Percentiles rank a stretch among this genome's conserved stretches.
These are phyloP conservation scores for Alternaria sp. DNA, from an alignment of 2,329 filamentous ascomycete species.

Conservation along the genomic window DNA sequence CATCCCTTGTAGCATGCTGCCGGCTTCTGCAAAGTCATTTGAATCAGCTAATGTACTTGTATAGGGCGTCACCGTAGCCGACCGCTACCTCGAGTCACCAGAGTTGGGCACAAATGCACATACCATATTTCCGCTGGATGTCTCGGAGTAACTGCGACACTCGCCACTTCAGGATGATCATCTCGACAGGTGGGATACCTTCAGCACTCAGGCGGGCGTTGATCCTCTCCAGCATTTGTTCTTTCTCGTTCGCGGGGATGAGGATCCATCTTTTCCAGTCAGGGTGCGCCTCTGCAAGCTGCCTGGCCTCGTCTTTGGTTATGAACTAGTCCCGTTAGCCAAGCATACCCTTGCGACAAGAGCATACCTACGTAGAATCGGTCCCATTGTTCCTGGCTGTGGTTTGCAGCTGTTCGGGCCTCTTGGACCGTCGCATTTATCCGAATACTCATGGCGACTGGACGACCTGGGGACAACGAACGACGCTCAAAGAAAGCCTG, in stretches of 20 bases:
- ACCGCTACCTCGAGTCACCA: conserved; percentile 25
- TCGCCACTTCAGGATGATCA: conserved; percentile 49
- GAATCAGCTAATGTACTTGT: conserved; percentile 39
- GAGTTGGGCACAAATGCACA: conserved; percentile 29
- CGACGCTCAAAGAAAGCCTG: conserved; percentile 28
- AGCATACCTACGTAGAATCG: conserved; percentile 45
- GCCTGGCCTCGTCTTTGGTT: conserved; percentile 47
- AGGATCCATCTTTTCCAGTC: conserved; percentile 48
- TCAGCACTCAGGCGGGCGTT: conserved; percentile 43
- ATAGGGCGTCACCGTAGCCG: conserved; percentile 23
- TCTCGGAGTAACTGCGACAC: conserved; percentile 46
- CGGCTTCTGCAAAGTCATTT: conserved; percentile 43
- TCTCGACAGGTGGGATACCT: conserved; percentile 46
- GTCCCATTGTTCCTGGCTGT: conserved; percentile 49
- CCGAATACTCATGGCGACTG: conserved; percentile 45
- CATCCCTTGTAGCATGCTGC: conserved; percentile 45
- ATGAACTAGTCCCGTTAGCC: conserved; percentile 45
- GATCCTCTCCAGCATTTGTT: conserved; percentile 44
- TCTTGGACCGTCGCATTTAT: conserved; percentile 48
- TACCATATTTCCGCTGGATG: conserved; percentile 48
- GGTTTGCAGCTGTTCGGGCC: conserved; percentile 43
- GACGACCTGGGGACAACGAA: conserved; percentile 26
- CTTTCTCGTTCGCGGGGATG: conserved; percentile 47
- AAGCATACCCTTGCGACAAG: conserved; percentile 11
- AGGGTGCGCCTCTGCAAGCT: conserved; percentile 45